These are phyloP conservation scores for Epichloe glyceriae DNA, from an alignment of 2,329 filamentous ascomycete species.

Conservation along the genomic window DNA sequence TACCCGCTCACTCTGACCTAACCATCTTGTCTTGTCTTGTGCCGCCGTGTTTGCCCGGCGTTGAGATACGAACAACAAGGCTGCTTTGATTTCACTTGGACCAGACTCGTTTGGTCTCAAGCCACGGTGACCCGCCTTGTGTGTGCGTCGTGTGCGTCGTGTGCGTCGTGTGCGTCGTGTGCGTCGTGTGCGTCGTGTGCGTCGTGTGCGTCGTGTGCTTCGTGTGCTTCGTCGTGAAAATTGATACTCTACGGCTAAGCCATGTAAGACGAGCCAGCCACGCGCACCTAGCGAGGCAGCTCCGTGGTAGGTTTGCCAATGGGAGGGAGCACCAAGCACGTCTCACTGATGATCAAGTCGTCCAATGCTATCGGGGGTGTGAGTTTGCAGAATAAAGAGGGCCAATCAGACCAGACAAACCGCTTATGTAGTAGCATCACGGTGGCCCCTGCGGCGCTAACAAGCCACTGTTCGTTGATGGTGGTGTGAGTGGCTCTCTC, in stretches of 20 bases:
- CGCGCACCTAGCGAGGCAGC: not conserved
- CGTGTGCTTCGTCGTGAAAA: not conserved
- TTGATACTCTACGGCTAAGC: not conserved
- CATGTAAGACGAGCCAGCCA: not conserved
- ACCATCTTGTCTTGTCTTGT: too few species aligned
- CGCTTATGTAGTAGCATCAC: not conserved
- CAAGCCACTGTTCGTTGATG: not conserved
- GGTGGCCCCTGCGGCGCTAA: not conserved
- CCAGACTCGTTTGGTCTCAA: not conserved
- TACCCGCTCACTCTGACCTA: too few species aligned
- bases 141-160: too few species aligned
- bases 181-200: too few species aligned
- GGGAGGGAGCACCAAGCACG: not conserved
- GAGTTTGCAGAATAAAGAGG: not conserved
- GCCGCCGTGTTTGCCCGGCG: too few species aligned
- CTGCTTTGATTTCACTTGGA: not conserved
- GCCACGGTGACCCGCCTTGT: too few species aligned
- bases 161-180: too few species aligned
- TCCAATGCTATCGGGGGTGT: not conserved
- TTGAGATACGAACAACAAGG: not conserved
- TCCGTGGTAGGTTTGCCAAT: too few species aligned
- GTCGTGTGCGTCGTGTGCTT: too few species aligned
- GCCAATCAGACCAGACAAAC: not conserved
- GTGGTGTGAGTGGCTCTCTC: not conserved
- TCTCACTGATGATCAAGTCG: too few species aligned